Evolutionary conservation across 2,329 filamentous ascomycete genomes (phyloP), one percentile per base, ranked within the genome.

Genomic region (Arthrobotrys conoides): DNA sequence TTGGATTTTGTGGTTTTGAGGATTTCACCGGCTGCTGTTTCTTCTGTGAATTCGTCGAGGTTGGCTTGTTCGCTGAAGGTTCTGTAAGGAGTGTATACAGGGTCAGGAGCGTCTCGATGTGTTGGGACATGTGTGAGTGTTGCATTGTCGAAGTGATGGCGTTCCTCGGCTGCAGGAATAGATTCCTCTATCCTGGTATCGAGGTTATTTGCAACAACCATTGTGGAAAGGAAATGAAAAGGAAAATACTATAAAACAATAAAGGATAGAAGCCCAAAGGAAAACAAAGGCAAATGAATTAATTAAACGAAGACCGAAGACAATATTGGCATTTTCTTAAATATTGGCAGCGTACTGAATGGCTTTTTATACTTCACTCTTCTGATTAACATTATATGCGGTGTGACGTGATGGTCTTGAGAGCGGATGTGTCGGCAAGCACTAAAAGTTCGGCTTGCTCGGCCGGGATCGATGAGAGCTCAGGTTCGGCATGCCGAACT

Each of bases 21-120:
- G 80, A 93, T 92, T 68, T 89, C 86, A n/a, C 92, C 91, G 0
- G 84, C 82, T 4, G 85, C 84, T 1, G 88, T 90, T 83, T 93
- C 91, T 71, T 87, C 85, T 0, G 87, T 89, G 83, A 91, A 93
- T 84, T 93, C 91, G 38, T 88, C 87, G 70, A 93, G 85, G 82
- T 91, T 89, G 79, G 90, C 90, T 46, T 85, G 84, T 67, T 87
- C 86, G 79, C 86, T 89, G 30, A 93, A 85, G 16, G 89, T 91
- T 80, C 91, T 89, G 82, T 90, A 89, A 1, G 91, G 91, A 0
- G 93, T 87, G 81, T 92, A 72, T 5, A 68, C 63, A 8, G 75
- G 75, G 27, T 78, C 73, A 49, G 44, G 44, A 44, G 16, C 12
- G 3, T 61, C 57, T n/a, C 57, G 57, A 27, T 75, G 71, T 48